Base-by-base conservation (phyloP, 2,329 filamentous ascomycete species). In the Albophoma yamanashiensis region DNA sequence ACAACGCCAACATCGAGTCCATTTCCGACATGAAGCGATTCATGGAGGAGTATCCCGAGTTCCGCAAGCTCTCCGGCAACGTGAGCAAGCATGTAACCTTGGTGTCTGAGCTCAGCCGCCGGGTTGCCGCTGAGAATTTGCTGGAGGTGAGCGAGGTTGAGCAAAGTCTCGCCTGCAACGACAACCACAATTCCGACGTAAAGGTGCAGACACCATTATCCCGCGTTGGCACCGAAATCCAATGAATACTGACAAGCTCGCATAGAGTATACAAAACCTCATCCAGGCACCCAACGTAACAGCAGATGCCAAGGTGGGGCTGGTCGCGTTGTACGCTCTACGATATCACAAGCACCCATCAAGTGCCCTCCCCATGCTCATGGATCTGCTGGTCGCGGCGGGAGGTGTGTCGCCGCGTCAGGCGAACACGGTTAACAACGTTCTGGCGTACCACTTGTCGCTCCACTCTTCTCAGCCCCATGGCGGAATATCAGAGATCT, bases 1-100 rank as follows among this genome's bases (percentile, higher is more conserved):
- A 89, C 67, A 96, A 88, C 67, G 90, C 92, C 71, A 94, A 96
- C 70, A 92, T 99, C 62, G 94, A 99, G 70, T 97, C 93, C 20
- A 97, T 99, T 70, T 83, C 89, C 59, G 94, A 99, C 72, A 99
- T 99, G 95, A 99, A 99, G 74, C 90, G 92, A 52, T 99, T 99
- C 68, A 95, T 99, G 59, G 94, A 99, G 74, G 94, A 99, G 69
- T 99, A 97, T 70, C 94, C 94, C 2, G 94, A 99, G 71, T 99
- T 99, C 73, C 87, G 94, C 61, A 96, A 97, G 69, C 84, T 99
- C 1, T 97, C 94, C 1, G 92, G 94, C 43, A 99, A 99, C 67
- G 94, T 99, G 59, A 97, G 92, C 76, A 99, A 99, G 71, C 94
- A 99, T 71, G 95, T 99, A 60, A 96, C 94, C 0, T 78, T 99